phyloP scores from a whole-genome alignment of 305 asterid species.

The Fraxinus albicans region DNA sequence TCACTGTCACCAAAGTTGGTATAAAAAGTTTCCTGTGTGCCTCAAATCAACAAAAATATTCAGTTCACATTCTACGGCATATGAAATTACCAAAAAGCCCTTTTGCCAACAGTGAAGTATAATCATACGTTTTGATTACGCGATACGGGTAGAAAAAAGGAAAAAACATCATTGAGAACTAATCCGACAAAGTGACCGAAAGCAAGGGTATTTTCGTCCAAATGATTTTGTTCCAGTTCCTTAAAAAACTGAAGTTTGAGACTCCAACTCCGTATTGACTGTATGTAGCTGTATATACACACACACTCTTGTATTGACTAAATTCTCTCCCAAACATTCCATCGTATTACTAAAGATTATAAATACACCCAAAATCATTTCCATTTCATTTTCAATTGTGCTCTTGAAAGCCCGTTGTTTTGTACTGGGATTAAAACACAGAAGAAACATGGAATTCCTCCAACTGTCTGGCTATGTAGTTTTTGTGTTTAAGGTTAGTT shows the following conservation, averaged over 20 bases:
- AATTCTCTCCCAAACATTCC: neutral
- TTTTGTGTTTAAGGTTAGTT: constrained; percentile 48
- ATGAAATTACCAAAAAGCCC: neutral
- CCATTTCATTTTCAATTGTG: constrained; percentile 18
- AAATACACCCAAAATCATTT: neutral
- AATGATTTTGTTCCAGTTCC: constrained; percentile 22
- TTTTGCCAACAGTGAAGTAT: neutral
- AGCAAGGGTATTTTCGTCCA: constrained; percentile 46
- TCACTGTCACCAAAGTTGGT: neutral
- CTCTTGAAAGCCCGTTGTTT: constrained; percentile 23
- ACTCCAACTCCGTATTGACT: neutral
- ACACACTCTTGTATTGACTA: constrained; percentile 24
- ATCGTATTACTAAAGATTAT: neutral
- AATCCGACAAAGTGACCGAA: constrained; percentile 43
- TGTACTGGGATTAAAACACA: constrained; percentile 29
- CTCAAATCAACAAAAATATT: neutral
- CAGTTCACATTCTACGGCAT: neutral
- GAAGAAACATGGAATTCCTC: constrained; percentile 29
- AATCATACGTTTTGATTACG: neutral
- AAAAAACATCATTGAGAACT: constrained; percentile 2
- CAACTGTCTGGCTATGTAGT: constrained; percentile 13
- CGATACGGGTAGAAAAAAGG: neutral
- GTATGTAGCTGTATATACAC: neutral
- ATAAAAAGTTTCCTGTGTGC: neutral
- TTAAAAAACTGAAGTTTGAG: constrained; percentile 30